A percentile compares a stretch with the other conserved stretches of the same genome.
phyloP scores from a whole-genome alignment of 345 rosid species.

The Crucihimalaya himalaica region DNA sequence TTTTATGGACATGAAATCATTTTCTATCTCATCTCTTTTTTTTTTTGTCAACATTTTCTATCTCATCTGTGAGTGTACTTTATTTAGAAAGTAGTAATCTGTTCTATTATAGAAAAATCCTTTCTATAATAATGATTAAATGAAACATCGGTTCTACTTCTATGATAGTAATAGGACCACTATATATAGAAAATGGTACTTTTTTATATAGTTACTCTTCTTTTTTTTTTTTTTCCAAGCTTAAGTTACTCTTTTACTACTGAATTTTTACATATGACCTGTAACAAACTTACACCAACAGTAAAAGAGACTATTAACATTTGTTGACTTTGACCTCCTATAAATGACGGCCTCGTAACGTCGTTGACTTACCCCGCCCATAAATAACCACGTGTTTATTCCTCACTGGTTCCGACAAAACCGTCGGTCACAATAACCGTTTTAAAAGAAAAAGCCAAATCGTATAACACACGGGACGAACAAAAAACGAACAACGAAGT shows the following conservation, averaged over 20 bases:
- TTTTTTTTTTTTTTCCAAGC: background rate
- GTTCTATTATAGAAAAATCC: slow-evolving; percentile 14
- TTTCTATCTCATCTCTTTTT: background rate
- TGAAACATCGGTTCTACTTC: background rate
- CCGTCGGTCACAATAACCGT: slow-evolving; percentile 34
- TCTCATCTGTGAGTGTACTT: slow-evolving; percentile 1
- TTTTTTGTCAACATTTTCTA: too few species aligned
- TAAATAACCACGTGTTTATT: background rate
- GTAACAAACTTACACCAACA: too few species aligned
- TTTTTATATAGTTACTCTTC: background rate
- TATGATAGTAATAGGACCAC: background rate
- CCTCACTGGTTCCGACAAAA: background rate
- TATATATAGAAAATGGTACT: slow-evolving; percentile 8
- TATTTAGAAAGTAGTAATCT: slow-evolving; percentile 24
- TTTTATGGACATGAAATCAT: background rate
- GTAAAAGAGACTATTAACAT: background rate
- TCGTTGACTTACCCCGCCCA: slow-evolving; percentile 10
- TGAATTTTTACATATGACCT: background rate
- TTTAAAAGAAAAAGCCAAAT: slow-evolving; percentile 11
- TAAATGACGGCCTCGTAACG: slow-evolving; percentile 10
- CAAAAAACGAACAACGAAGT: slow-evolving; percentile 1
- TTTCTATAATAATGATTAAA: background rate
- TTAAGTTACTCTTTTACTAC: background rate
- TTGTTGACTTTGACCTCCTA: slow-evolving; percentile 19
- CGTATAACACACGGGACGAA: slow-evolving; percentile 5